phyloP scores from a whole-genome alignment of 208 protist species.

The Wallacemonas collosoma region DNA sequence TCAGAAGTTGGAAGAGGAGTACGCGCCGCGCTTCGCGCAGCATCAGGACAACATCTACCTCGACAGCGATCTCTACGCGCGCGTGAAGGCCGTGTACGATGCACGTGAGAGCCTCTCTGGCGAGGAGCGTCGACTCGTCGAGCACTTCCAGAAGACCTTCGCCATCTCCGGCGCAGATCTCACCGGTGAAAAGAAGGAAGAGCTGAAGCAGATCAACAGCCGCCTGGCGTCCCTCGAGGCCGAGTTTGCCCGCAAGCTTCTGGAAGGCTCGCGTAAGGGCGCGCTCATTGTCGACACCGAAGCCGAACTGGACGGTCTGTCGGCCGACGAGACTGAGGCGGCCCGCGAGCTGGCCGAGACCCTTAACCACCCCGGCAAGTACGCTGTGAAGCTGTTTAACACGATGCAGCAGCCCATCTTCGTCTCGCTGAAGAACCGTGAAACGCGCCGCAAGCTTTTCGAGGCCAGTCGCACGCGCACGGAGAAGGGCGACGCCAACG shows the following conservation, averaged over 20 bases:
- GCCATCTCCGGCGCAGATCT: slow-evolving; percentile 38
- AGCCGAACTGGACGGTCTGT: slow-evolving; percentile 45
- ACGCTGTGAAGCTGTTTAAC: slow-evolving; percentile 50
- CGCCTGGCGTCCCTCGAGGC: slow-evolving; percentile 42
- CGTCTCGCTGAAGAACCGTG: slow-evolving; percentile 32
- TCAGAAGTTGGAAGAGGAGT: slow-evolving; percentile 49
- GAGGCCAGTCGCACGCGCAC: slow-evolving; percentile 37
- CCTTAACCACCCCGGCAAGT: slow-evolving; percentile 39
- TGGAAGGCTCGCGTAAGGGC: slow-evolving; percentile 31
- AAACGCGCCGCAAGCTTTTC: slow-evolving; percentile 43
- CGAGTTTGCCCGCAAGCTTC: slow-evolving; percentile 38
- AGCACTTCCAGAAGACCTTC: slow-evolving; percentile 42
- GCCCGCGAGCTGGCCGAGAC: slow-evolving; percentile 37
- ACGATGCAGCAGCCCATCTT: slow-evolving; percentile 60
- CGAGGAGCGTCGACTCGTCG: slow-evolving; percentile 36
- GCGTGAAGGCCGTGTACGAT: slow-evolving; percentile 38
- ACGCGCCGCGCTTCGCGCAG: slow-evolving; percentile 32
- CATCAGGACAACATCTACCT: slow-evolving; percentile 54
- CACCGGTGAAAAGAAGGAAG: slow-evolving; percentile 29
- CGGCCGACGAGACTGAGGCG: slow-evolving; percentile 30
- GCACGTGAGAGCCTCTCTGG: slow-evolving; percentile 27
- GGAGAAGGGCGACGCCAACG: slow-evolving; percentile 25
- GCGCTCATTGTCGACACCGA: slow-evolving; percentile 36
- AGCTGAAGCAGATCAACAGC: slow-evolving; percentile 44
- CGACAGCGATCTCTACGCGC: slow-evolving; percentile 42